These are phyloP conservation scores for Graphium sp. DNA, from an alignment of 2,329 filamentous ascomycete genomes.

Conservation along the genomic window DNA sequence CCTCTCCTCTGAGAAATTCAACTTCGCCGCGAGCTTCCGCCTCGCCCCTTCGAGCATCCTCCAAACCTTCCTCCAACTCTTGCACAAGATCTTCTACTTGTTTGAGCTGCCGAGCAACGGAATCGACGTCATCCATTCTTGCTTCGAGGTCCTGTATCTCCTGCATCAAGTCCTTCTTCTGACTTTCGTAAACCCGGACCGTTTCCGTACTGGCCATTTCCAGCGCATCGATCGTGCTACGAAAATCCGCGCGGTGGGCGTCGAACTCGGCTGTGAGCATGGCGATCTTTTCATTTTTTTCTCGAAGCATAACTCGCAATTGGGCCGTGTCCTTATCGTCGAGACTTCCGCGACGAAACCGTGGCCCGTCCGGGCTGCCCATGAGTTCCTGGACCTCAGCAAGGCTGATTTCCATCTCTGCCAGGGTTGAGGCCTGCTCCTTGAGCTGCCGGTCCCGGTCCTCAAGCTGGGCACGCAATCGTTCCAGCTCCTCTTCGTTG, in stretches of 20 bases:
- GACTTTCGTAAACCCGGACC: constrained; percentile 86
- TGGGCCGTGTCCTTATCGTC: constrained; percentile 61
- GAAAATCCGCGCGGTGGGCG: constrained; percentile 83
- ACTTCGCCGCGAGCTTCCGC: constrained; percentile 92
- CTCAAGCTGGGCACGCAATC: constrained; percentile 56
- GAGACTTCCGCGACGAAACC: neutral
- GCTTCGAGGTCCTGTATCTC: constrained; percentile 74
- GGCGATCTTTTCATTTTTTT: constrained; percentile 94
- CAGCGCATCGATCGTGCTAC: constrained; percentile 90
- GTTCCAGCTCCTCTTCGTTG: constrained; percentile 57
- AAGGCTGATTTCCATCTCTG: constrained; percentile 80
- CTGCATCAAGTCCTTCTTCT: constrained; percentile 69
- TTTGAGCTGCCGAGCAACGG: constrained; percentile 79
- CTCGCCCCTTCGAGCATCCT: constrained; percentile 86
- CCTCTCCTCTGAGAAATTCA: constrained; percentile 86
- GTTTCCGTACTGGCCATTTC: constrained; percentile 94
- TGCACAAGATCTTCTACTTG: constrained; percentile 92
- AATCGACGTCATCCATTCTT: constrained; percentile 75
- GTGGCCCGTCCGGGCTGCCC: constrained; percentile 23
- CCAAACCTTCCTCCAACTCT: constrained; percentile 88
- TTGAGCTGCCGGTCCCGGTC: constrained; percentile 78
- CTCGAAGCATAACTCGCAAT: constrained; percentile 65
- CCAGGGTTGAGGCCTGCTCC: constrained; percentile 66
- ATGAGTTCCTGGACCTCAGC: constrained; percentile 62
- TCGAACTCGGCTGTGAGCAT: constrained; percentile 92